These are phyloP conservation scores for Herpomyces periplanetae DNA, from an alignment of 2,329 filamentous ascomycete species.

Conservation along the genomic window DNA sequence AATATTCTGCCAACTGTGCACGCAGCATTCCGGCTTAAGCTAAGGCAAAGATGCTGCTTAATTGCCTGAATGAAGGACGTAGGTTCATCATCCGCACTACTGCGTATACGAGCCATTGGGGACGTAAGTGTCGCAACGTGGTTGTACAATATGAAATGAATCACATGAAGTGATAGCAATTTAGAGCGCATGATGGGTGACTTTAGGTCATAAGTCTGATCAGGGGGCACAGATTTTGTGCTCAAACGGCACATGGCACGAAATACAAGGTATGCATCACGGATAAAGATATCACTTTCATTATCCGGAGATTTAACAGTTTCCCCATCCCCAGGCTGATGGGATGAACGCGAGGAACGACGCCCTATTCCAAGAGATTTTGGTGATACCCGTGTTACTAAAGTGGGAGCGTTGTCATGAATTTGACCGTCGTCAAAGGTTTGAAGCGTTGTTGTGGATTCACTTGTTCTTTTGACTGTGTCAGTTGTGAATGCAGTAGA, in stretches of 20 bases:
- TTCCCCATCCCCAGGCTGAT: constrained; percentile 10
- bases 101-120: constrained; percentile 59
- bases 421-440: constrained; percentile 22
- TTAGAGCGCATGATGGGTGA: constrained; percentile 94
- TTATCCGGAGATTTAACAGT: constrained; percentile 7
- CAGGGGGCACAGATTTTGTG: constrained; percentile 52
- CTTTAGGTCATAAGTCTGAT: constrained; percentile 65
- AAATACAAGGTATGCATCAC: constrained; percentile 87
- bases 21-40: constrained; percentile 69
- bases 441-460: constrained; percentile 26
- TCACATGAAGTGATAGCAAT: constrained; percentile 66
- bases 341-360: constrained; percentile 9
- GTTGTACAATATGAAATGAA: constrained; percentile 79
- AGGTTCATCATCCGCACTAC: constrained; percentile 43
- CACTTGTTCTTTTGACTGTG: constrained; percentile 22
- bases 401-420: constrained; percentile 23
- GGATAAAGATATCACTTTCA: constrained; percentile 83
- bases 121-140: constrained; percentile 67
- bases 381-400: constrained; percentile 20
- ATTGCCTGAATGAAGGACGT: constrained; percentile 76
- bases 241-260: constrained; percentile 89
- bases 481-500: too few relatives aligned
- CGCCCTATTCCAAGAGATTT: too few relatives aligned
- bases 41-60: constrained; percentile 84
- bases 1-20: constrained; percentile 74